A percentile compares a stretch with the other conserved stretches of the same genome.
Conservation (phyloP, 148 eudicot genomes). For the Diospyros lotus region DNA sequence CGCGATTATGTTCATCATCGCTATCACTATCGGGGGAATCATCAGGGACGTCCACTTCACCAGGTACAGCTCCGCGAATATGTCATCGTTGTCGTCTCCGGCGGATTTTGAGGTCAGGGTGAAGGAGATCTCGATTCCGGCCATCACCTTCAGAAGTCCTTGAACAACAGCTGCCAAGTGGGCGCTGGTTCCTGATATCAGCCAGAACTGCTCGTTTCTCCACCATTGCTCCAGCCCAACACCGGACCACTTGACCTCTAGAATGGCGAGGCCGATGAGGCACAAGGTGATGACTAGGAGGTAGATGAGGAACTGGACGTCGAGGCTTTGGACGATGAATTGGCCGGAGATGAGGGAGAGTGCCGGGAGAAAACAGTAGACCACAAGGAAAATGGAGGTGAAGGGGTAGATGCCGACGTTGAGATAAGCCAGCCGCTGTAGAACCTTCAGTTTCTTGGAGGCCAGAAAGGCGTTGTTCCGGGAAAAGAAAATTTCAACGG, state of each 20-base stretch:
- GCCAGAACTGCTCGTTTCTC: slow-evolving; percentile 95
- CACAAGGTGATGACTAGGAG: slow-evolving; percentile 59
- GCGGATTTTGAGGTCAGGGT: slow-evolving; percentile 75
- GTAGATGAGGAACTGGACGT: slow-evolving; percentile 51
- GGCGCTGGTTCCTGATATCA: slow-evolving; percentile 82
- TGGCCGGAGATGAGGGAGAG: slow-evolving; percentile 81
- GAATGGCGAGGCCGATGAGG: slow-evolving; percentile 56
- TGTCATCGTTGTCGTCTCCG: slow-evolving; percentile 63
- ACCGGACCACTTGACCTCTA: slow-evolving; percentile 90
- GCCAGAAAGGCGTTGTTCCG: slow-evolving; percentile 71
- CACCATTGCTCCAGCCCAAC: slow-evolving; percentile 88
- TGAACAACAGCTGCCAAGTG: slow-evolving; percentile 87
- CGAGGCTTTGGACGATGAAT: slow-evolving; percentile 68
- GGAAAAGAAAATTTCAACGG: slow-evolving; percentile 91
- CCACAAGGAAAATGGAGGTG: slow-evolving; percentile 67
- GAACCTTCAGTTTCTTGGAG: slow-evolving; percentile 36
- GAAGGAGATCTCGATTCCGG: slow-evolving; percentile 85
- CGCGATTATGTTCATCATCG: slow-evolving; percentile 69
- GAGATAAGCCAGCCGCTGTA: slow-evolving; percentile 83
- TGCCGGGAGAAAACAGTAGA: slow-evolving; percentile 94
- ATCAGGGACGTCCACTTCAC: slow-evolving; percentile 87
- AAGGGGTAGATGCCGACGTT: slow-evolving; percentile 90
- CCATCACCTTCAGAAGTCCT: slow-evolving; percentile 73
- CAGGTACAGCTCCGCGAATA: slow-evolving; percentile 63
- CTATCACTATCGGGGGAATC: slow-evolving; percentile 91